Evolutionary conservation across 2,329 filamentous ascomycete genomes (phyloP), one percentile per base, ranked within the genome.

Genomic region (Claviceps spartinae): DNA sequence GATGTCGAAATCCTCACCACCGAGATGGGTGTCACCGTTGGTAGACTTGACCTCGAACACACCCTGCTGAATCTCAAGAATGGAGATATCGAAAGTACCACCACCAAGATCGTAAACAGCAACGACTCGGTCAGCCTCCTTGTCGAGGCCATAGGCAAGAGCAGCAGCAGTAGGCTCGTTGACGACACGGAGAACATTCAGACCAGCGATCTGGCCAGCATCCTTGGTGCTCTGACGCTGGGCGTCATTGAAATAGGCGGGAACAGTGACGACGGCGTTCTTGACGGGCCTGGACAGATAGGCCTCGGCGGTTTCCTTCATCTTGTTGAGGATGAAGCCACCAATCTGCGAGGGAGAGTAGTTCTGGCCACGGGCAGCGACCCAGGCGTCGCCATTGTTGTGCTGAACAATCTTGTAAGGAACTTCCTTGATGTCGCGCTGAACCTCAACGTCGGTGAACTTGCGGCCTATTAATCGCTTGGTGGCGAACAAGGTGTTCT

Each of bases 1-100:
- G 66, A 95, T 96, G 68, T 97, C 91, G 66, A 96, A 97, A 72
- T 97, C 91, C 72, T 97, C 91, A 75, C 91, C 91, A 82, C 91
- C 91, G 62, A 97, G 82, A 72, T 97, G 91, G 59, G 91, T 97
- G 70, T 97, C 91, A 83, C 91, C 91, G 72, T 95, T 95, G 76
- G 91, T 97, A 18, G 91, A 95, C 82, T 96, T 96, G 72, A 97
- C 91, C 78, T 96, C 91, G 70, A 97, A 97, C 52, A 97, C 90
- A 71, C 91, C 91, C 72, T 89, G 89, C 76, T 95, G 89, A 67
- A 97, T 96, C 75, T 95, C 89, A 16, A 97, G 85, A 57, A 96
- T 84, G 58, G 90, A 96, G 72, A 97, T 94, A 88, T 97, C 91
- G 74, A 97, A 97, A 62, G 90, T 97, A 82, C 90, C 90, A 81